Evolutionary conservation across 1,139 yeast genomes (phyloP), one percentile per base, ranked within the genome.

Genomic region (Magnusiomyces tetraspermus): DNA sequence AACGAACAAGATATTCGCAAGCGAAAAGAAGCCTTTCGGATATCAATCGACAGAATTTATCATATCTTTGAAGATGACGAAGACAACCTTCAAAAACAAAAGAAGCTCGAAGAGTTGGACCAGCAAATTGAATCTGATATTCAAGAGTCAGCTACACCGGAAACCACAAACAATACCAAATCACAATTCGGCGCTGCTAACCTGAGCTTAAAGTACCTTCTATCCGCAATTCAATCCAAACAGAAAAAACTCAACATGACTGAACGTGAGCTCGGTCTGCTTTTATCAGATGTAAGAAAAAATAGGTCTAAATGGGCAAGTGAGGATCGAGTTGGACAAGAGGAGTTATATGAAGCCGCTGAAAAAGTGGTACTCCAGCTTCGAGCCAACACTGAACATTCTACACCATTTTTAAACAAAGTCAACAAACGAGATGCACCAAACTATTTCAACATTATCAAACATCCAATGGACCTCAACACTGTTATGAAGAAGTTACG

Each of bases 381-480:
- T 44, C 76, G 98, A 63, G 88, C 94, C 11, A 88, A 85, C 60
- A 92, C 98, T 0, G 97, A 92, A 64, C 97, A 92, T 68, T 90
- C 97, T 0, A 89, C 97, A 0, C 96, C 97, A 0, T 94, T 94
- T 63, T 74, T 94, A 59, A 92, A 90, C 68, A 86, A 88, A 64
- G 99, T 94, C 22, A 87, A 95, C 54, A 92, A 92, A 67, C 76
- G 98, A 55, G 99, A 94, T 63, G 99, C 98, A 0, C 99, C 98
- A 6, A 90, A 92, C 64, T 94, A 94, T 70, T 89, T 89, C 56
- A 82, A 83, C 54, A 77, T 94, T 43, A 90, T 94, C 61, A 90
- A 89, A 62, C 81, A 80, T 54, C 98, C 99, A 31, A 94, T 94
- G 99, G 99, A 94, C 64, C 74, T 94, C 59, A 90, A 89, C 63